Percentiles rank a stretch among this genome's conserved stretches.
Evolutionary conservation across 2,329 filamentous ascomycete genomes (phyloP).

Genomic region (Neoscytalidium dimidiatum): DNA sequence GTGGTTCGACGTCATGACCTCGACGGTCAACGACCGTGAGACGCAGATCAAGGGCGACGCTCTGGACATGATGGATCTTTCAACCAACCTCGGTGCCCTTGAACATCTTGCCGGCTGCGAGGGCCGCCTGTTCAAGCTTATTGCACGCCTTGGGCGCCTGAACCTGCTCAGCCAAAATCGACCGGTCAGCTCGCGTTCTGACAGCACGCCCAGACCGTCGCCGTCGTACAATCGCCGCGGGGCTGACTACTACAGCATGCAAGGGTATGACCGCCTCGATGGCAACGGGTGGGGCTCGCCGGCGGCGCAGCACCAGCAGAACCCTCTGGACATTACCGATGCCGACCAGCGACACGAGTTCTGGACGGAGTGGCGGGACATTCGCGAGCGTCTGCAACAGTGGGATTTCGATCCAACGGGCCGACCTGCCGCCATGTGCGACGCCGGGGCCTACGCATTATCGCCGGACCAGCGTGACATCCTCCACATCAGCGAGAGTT

Average conservation of each 20-base stretch:
- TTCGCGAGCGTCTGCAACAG: slow-evolving; percentile 72
- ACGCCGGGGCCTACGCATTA: slow-evolving; percentile 27
- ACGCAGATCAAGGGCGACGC: slow-evolving; percentile 70
- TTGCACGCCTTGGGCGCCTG: slow-evolving; percentile 79
- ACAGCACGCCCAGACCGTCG: slow-evolving; percentile 36
- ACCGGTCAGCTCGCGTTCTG: slow-evolving; percentile 41
- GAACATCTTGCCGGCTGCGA: slow-evolving; percentile 87
- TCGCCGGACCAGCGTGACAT: slow-evolving; percentile 68
- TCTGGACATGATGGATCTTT: slow-evolving; percentile 64
- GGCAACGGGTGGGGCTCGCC: slow-evolving; percentile 66
- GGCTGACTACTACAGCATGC: slow-evolving; percentile 53
- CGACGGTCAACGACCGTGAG: slow-evolving; percentile 88
- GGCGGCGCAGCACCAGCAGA: slow-evolving; percentile 43
- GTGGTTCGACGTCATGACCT: slow-evolving; percentile 91
- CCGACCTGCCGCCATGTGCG: slow-evolving; percentile 23
- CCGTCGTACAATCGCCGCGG: slow-evolving; percentile 38
- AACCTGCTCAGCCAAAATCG: slow-evolving; percentile 78
- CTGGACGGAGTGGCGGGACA: slow-evolving; percentile 84
- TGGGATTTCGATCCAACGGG: slow-evolving; percentile 73
- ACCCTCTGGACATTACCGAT: slow-evolving; percentile 50
- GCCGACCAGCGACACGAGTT: slow-evolving; percentile 61
- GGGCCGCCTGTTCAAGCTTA: slow-evolving; percentile 79
- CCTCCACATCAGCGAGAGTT: slow-evolving; percentile 82
- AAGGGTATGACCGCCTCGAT: slow-evolving; percentile 61
- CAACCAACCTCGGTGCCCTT: slow-evolving; percentile 68